Conservation (phyloP, 2,329 filamentous ascomycete species). For the Phyllosticta paracitricarpa region DNA sequence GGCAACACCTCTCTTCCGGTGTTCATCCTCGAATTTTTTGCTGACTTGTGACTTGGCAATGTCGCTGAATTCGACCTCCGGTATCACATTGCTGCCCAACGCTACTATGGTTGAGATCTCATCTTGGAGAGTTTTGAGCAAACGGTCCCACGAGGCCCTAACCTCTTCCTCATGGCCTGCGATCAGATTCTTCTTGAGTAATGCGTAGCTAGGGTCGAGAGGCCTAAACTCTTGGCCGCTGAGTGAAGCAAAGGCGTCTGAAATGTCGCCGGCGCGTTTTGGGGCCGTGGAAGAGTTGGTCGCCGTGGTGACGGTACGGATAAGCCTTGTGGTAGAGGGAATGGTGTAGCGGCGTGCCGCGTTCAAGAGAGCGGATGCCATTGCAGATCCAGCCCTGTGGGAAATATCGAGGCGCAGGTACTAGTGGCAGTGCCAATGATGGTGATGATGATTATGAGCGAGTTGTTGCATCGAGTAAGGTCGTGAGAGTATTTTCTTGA, state of each 20-base stretch:
- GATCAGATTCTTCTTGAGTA: constrained; percentile 36
- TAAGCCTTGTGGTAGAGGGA: constrained; percentile 11
- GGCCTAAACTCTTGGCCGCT: constrained; percentile 37
- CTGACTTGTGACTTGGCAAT: constrained; percentile 35
- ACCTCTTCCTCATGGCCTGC: constrained; percentile 38
- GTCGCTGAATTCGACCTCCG: constrained; percentile 39
- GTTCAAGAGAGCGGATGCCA: constrained; percentile 16
- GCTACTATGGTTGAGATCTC: constrained; percentile 36
- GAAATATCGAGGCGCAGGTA: background rate
- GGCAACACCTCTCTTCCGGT: constrained; percentile 47
- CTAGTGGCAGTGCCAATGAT: background rate
- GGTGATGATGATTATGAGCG: background rate
- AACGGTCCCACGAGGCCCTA: constrained; percentile 36
- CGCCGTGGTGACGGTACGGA: constrained; percentile 13
- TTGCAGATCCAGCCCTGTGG: background rate
- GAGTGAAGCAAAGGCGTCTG: constrained; percentile 40
- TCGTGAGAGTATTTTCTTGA: background rate
- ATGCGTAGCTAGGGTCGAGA: constrained; percentile 35
- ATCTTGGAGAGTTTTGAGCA: constrained; percentile 32
- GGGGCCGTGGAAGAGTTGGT: constrained; percentile 21
- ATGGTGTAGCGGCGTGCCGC: constrained; percentile 14
- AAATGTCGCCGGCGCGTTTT: constrained; percentile 40
- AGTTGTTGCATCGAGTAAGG: background rate
- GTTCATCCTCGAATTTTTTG: constrained; percentile 45
- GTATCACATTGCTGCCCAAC: constrained; percentile 33